phyloP scores from a whole-genome alignment of 768 basidiomycete species.

The Trametes cubensis region DNA sequence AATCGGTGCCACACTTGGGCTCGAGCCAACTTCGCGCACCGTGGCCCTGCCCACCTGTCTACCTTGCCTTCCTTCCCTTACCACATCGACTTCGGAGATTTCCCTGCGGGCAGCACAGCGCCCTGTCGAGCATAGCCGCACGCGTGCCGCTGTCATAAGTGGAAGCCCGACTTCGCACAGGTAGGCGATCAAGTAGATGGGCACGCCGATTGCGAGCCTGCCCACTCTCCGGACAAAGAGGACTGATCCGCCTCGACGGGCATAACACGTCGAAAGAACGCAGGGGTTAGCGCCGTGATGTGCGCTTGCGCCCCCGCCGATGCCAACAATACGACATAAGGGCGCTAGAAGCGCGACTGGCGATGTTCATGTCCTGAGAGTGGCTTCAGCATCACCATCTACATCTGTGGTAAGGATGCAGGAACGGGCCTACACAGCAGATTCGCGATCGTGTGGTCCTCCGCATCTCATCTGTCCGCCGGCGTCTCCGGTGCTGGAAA shows the following conservation, averaged over 20 bases:
- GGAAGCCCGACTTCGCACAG: slow-evolving; percentile 5
- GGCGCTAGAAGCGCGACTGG: neutral
- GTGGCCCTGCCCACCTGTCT: neutral
- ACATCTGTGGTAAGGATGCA: slow-evolving; percentile 4
- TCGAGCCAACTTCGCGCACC: slow-evolving; percentile 1
- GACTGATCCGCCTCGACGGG: neutral
- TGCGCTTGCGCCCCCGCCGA: neutral
- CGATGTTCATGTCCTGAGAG: neutral
- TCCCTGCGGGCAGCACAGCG: slow-evolving; percentile 3
- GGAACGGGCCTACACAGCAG: slow-evolving; percentile 13
- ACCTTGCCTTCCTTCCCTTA: too few relatives aligned
- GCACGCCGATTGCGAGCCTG: neutral
- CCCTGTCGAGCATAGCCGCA: slow-evolving; percentile 6
- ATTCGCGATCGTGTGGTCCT: slow-evolving; percentile 8
- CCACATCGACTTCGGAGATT: slow-evolving; percentile 1
- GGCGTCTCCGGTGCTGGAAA: neutral
- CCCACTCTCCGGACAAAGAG: neutral
- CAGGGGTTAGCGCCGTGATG: neutral
- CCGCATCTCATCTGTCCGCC: neutral
- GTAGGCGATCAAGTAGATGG: slow-evolving; percentile 1
- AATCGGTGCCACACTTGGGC: slow-evolving; percentile 1
- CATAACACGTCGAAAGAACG: neutral
- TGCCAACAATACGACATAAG: too few relatives aligned
- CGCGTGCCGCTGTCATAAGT: neutral
- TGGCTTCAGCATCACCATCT: neutral